These are phyloP conservation scores for Penicillium sp. DNA, from an alignment of 2,329 filamentous ascomycete species.

Conservation along the genomic window DNA sequence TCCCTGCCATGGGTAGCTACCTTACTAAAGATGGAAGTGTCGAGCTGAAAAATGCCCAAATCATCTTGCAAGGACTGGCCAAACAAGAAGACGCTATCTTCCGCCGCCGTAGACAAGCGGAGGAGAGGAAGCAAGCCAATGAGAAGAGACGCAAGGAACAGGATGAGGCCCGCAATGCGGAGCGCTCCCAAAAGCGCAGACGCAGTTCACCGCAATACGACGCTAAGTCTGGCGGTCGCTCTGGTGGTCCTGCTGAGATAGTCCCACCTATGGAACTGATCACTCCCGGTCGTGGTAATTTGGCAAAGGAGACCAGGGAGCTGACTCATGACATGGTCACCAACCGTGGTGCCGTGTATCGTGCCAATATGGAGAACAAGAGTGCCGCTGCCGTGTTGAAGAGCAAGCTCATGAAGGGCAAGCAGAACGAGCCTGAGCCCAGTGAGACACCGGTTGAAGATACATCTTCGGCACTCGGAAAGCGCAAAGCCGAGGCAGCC, in stretches of 20 bases:
- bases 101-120: constrained; percentile 78
- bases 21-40: constrained; percentile 94
- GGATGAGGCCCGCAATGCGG: constrained; percentile 55
- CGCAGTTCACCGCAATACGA: constrained; percentile 49
- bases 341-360: constrained; percentile 66
- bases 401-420: constrained; percentile 65
- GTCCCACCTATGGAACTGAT: constrained; percentile 58
- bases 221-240: constrained; percentile 25
- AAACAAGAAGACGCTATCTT: constrained; percentile 96
- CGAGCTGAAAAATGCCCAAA: constrained; percentile 80
- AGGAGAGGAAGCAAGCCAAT: constrained; percentile 79
- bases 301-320: constrained; percentile 58
- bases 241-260: constrained; percentile 30
- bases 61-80: constrained; percentile 83
- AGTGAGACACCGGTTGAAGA: constrained; percentile 28
- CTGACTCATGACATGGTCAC: constrained; percentile 88
- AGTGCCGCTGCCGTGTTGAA: constrained; percentile 89
- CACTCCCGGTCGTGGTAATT: constrained; percentile 54
- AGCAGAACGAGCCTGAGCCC: constrained; percentile 20
- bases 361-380: constrained; percentile 83
- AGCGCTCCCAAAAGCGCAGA: constrained; percentile 44
- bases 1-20: constrained; percentile 90
- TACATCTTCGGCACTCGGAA: constrained; percentile 36
- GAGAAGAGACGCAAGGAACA: constrained; percentile 77
- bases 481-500: constrained; percentile 69